These are phyloP conservation scores for Termitomyces sp. DNA, from an alignment of 1,284 basidiomycete species.

Conservation along the genomic window DNA sequence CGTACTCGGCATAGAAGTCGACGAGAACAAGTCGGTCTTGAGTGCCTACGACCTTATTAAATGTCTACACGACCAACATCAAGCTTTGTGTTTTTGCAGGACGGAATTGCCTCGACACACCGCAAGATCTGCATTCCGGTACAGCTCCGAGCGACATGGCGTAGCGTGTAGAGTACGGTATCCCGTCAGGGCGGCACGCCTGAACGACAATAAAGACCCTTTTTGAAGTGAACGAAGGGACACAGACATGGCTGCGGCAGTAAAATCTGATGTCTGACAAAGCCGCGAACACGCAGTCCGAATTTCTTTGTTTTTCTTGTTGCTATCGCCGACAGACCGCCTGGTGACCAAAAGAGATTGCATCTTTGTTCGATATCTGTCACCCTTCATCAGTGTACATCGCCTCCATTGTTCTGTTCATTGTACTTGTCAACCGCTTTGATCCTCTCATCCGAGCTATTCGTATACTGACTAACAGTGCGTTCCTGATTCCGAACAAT, in stretches of 20 bases:
- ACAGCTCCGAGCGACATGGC: constrained; percentile 23
- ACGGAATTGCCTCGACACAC: constrained; percentile 19
- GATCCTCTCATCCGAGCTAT: neutral
- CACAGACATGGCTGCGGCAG: constrained; percentile 4
- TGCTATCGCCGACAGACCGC: neutral
- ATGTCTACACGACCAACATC: constrained; percentile 34
- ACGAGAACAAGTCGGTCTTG: constrained; percentile 58
- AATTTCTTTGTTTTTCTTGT: neutral
- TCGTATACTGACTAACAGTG: neutral
- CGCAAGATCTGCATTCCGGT: constrained; percentile 24
- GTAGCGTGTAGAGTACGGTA: constrained; percentile 25
- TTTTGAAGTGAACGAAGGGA: constrained; percentile 8
- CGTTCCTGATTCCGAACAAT: neutral
- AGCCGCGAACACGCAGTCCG: neutral
- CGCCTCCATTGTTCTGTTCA: neutral
- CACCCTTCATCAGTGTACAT: neutral
- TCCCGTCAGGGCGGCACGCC: neutral
- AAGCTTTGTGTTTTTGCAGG: neutral
- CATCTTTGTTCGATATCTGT: neutral
- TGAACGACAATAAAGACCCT: neutral
- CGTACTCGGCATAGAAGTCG: constrained; percentile 75
- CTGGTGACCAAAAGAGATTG: neutral
- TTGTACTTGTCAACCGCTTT: neutral
- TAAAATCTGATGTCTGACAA: constrained; percentile 3
- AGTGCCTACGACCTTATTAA: constrained; percentile 37